Evolutionary conservation across 108 stramenopile species (phyloP), one percentile per base, ranked within the genome.

Genomic region (Seminavis robusta): DNA sequence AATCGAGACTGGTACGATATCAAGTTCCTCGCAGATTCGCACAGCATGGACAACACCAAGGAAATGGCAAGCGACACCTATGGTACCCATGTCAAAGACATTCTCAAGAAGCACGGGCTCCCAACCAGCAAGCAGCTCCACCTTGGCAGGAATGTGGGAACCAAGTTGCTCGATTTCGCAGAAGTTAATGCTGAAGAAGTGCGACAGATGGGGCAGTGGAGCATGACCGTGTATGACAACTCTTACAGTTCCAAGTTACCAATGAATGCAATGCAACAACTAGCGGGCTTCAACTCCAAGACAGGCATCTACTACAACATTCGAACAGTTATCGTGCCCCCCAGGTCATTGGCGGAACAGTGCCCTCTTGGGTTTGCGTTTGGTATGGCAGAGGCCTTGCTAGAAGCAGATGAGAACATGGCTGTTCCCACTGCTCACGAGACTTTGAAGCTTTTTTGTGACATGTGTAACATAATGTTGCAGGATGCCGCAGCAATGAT

Each of bases 121-220:
- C 6, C 17, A 7, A 16, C 8, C 6, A 32, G 4, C 31, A 8
- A 52, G 3, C 33, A 34, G 11, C 10, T 8, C 3, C 51, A 52
- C 25, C 30, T 52, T 34, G 51, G 51, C 4, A 23, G 51, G 6
- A 8, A 4, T 15, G 20, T 52, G n/a, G 51, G 51, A 13, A 25
- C 31, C 3, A 52, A 34, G 28, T 34, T 34, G n/a, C 32, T 56
- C 15, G 39, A 56, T 27, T 16, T 41, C 4, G 15, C 15, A 16
- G 54, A 41, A 41, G 15, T 41, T 13, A 39, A 39, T 5, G 9
- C 23, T 25, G 39, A 56, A 33, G 13, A 23, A 9, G 24, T 56
- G 26, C 39, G 39, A 4, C 39, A 5, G 19, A 16, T 56, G 13
- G 54, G 54, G 5, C 39, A 56, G 13, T 56, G 54, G 54, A 26